Evolutionary conservation across 2,329 filamentous ascomycete species (phyloP).

Genomic region (Fusarium buharicum): DNA sequence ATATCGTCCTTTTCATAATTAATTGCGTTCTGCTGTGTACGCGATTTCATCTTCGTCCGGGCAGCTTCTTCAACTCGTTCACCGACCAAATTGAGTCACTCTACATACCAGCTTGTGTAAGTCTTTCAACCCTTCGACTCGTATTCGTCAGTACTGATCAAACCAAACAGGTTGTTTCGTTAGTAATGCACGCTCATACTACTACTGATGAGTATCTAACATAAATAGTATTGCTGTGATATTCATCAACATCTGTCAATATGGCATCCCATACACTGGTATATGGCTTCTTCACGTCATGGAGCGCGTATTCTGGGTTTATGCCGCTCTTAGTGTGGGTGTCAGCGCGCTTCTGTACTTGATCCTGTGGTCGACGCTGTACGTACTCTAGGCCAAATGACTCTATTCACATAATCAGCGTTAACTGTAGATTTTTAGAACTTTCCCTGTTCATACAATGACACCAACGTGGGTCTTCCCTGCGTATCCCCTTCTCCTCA

Average conservation of each 20-base stretch:
- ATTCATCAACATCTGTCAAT: conserved; percentile 81
- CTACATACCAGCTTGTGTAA: conserved; percentile 75
- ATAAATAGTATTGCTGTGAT: conserved; percentile 73
- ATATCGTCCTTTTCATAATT: conserved; percentile 69
- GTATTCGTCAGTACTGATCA: conserved; percentile 2
- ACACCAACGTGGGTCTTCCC: conserved; percentile 91
- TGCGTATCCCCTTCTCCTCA: conserved; percentile 81
- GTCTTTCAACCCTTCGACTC: conserved; percentile 17
- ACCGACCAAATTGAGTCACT: conserved; percentile 81
- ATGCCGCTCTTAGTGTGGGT: conserved; percentile 72
- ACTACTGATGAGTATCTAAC: conserved; percentile 8
- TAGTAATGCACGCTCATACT: conserved; percentile 33
- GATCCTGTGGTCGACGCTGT: conserved; percentile 73
- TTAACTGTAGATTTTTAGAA: conserved; percentile 46
- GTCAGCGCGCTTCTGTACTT: conserved; percentile 79
- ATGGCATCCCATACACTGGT: conserved; percentile 71
- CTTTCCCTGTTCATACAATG: conserved; percentile 79
- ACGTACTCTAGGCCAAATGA: conserved; percentile 33
- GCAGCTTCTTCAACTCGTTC: conserved; percentile 77
- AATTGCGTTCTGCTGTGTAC: conserved; percentile 73
- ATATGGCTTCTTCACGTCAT: conserved; percentile 70
- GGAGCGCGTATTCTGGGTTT: conserved; percentile 78
- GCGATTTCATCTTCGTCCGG: conserved; percentile 75
- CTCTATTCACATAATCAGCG: background rate
- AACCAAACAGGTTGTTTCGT: conserved; percentile 57